Conservation (phyloP, 495 filamentous ascomycete species). For the Annulohypoxylon bovei region DNA sequence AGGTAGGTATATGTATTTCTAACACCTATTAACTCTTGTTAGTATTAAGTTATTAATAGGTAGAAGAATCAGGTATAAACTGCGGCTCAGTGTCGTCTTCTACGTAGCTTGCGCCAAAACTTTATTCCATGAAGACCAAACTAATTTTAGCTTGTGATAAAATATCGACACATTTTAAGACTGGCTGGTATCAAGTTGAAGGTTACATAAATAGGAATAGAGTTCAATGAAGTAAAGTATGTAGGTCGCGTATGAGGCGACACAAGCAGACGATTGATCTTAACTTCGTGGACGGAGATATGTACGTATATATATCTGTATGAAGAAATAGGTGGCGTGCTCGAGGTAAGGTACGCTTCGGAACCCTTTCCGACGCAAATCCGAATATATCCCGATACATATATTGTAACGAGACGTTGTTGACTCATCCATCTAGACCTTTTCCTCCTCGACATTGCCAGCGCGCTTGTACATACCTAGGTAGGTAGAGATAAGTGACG, state of each 20-base stretch:
- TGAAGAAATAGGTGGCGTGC: neutral
- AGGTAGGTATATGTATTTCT: too few relatives aligned
- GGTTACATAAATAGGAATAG: too few relatives aligned
- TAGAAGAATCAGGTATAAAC: too few relatives aligned
- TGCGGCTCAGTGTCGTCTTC: too few relatives aligned
- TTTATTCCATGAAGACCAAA: too few relatives aligned
- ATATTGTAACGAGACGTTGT: slow-evolving; percentile 1
- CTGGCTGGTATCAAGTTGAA: too few relatives aligned
- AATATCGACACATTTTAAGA: too few relatives aligned
- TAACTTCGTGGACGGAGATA: neutral
- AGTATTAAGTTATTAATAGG: too few relatives aligned
- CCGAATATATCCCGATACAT: slow-evolving; percentile 8
- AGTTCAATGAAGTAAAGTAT: too few relatives aligned
- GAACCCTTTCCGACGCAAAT: neutral
- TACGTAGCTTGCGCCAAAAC: too few relatives aligned
- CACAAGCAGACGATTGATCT: neutral
- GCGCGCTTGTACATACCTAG: neutral
- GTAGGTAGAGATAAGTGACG: neutral
- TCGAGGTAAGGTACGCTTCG: neutral
- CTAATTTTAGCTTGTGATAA: too few relatives aligned
- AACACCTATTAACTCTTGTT: too few relatives aligned
- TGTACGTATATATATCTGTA: neutral
- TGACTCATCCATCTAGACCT: neutral
- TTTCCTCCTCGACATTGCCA: neutral
- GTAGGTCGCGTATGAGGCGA: neutral